Base-by-base conservation (phyloP, 805 yeast species). In the Yarrowia sp. region DNA sequence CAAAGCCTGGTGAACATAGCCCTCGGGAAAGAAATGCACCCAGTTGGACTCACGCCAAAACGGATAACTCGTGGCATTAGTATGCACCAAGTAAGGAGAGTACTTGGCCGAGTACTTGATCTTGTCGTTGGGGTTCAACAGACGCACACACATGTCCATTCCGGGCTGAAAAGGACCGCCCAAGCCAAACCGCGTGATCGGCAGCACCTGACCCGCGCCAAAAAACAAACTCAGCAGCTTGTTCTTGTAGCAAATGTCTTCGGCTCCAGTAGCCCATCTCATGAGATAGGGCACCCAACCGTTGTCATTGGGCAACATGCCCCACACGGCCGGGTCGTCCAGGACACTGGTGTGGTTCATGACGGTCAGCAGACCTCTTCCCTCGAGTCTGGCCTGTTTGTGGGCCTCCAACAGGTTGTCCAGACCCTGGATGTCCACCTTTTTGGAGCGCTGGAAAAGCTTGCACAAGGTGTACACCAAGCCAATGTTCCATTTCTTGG, bases 1-100 rank as follows among this genome's bases (percentile, higher is more conserved):
- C 56, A 90, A 74, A 2, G 78, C 76, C 74, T 95, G 99, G 62
- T 93, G 82, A 4, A 93, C 98, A 73, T 87, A 90, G 0, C 96
- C 97, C 74, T 93, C 99, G 0, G 99, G 99, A 75, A 90, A 93
- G 4, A 92, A 85, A 73, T 93, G 98, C 66, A 95, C 84, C 98
- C 98, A 93, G 19, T 69, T 65, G 2, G 56, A 36, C 7, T 61
- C 35, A 2, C 63, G 49, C 63, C 63, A 58, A 17, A 58, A 51
- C 5, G 65, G 64, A 7, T 48, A 48, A 19, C 44, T 36, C 4
- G 65, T 35, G 10, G 62, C 66, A 24, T 63, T 28, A 5, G 65
- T 63, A 4, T 63, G 64, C 19, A 38, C 56, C 24, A 61, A 36
- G 16, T 61, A 61, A 1, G 51, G 51, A 2, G 36, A 3, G 22